Conservation (phyloP, 2,329 filamentous ascomycete species). For the Xylariaceae sp. region DNA sequence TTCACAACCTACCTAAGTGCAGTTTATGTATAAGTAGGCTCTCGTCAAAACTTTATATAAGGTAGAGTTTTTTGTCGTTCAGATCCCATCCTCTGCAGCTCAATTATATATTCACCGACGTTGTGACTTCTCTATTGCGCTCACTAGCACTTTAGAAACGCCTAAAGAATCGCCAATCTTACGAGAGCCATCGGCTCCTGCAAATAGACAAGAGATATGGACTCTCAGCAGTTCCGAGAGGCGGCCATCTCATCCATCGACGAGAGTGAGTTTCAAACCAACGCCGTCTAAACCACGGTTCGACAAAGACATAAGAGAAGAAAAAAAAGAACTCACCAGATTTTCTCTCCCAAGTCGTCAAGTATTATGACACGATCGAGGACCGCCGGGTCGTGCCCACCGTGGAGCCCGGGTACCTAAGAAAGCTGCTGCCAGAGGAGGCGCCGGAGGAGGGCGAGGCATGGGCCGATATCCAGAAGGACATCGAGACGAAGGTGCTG, state of each 20-base stretch:
- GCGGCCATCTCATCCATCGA: slow-evolving; percentile 81
- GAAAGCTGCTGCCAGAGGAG: slow-evolving; percentile 72
- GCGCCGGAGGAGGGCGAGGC: slow-evolving; percentile 71
- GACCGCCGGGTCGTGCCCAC: slow-evolving; percentile 75
- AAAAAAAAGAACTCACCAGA: slow-evolving; percentile 15
- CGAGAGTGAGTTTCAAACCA: slow-evolving; percentile 66
- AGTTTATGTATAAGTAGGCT: too few species aligned
- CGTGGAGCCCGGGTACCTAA: slow-evolving; percentile 85
- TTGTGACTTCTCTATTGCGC: too few species aligned
- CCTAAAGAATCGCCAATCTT: too few species aligned
- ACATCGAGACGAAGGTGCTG: slow-evolving; percentile 85
- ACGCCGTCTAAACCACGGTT: not conserved
- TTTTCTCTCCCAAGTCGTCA: slow-evolving; percentile 64
- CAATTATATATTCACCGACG: too few species aligned
- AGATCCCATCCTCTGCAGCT: too few species aligned
- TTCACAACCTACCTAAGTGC: too few species aligned
- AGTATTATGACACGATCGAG: slow-evolving; percentile 80
- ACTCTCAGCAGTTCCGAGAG: slow-evolving; percentile 76
- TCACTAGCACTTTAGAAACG: too few species aligned
- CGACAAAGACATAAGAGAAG: too few species aligned
- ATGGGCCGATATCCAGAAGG: slow-evolving; percentile 80
- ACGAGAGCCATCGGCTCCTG: not conserved
- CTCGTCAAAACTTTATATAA: too few species aligned
- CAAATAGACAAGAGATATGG: slow-evolving; percentile 63
- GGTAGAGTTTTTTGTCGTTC: too few species aligned